These are phyloP conservation scores for Podaxis sp. DNA, from an alignment of 768 basidiomycete genomes.

Conservation along the genomic window DNA sequence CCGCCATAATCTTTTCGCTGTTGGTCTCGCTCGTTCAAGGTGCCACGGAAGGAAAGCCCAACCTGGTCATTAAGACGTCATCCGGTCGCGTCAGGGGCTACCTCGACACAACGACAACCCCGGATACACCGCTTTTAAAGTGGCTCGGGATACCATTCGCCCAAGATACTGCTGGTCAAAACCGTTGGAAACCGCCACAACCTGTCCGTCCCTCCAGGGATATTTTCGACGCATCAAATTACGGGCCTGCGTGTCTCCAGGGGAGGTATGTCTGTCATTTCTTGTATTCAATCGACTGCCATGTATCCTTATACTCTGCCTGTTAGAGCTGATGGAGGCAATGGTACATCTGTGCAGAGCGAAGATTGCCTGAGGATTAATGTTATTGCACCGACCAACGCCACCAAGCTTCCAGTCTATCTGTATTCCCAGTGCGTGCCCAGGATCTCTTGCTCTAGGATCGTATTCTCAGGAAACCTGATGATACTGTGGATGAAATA, in stretches of 20 bases:
- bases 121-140: conserved; percentile 23
- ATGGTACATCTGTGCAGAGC: conserved; percentile 34
- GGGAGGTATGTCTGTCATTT: conserved; percentile 24
- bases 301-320: background rate
- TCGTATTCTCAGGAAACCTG: background rate
- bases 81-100: conserved; percentile 28
- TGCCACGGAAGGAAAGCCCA: background rate
- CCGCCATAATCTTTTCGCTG: background rate
- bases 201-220: conserved; percentile 17
- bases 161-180: conserved; percentile 28
- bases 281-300: background rate
- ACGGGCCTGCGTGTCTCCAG: conserved; percentile 34
- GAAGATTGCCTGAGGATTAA: conserved; percentile 43
- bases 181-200: conserved; percentile 31
- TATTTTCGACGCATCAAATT: conserved; percentile 29
- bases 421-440: conserved; percentile 28
- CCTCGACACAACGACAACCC: conserved; percentile 25
- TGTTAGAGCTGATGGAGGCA: conserved; percentile 31
- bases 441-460: background rate
- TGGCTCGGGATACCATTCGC: conserved; percentile 32
- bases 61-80: conserved; percentile 21
- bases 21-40: background rate
- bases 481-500: conserved; percentile 10
- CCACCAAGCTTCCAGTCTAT: conserved; percentile 30
- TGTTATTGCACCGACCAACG: conserved; percentile 38